Conservation (phyloP, 495 filamentous ascomycete species). For the Podospora anserina region DNA sequence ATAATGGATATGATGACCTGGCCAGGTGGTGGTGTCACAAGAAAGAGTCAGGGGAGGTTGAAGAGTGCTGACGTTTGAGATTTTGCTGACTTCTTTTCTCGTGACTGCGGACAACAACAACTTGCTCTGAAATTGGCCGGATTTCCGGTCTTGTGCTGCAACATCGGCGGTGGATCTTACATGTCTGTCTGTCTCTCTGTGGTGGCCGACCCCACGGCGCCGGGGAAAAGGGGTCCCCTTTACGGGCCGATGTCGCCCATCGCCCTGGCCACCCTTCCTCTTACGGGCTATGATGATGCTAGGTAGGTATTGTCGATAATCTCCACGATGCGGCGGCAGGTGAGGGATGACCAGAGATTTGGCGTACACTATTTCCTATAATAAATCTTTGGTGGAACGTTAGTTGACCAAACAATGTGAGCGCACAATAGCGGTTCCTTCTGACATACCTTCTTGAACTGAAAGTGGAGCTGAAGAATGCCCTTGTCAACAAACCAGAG, state of each 20-base stretch:
- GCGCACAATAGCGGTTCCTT: neutral
- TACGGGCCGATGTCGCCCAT: slow-evolving; percentile 4
- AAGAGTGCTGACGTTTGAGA: neutral
- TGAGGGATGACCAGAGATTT: neutral
- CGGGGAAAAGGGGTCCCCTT: neutral
- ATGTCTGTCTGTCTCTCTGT: neutral
- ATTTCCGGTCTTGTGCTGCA: slow-evolving; percentile 3
- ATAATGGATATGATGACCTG: slow-evolving; percentile 25
- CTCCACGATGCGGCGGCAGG: neutral
- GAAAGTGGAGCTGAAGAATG: slow-evolving; percentile 95
- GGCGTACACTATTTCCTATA: slow-evolving; percentile 56
- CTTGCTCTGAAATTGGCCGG: slow-evolving; percentile 17
- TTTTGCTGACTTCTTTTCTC: slow-evolving; percentile 5
- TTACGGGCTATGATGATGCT: neutral
- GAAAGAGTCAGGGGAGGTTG: slow-evolving; percentile 14
- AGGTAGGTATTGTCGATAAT: neutral
- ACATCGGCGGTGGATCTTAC: neutral
- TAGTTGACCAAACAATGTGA: neutral
- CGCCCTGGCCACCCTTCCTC: neutral
- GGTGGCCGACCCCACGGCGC: neutral
- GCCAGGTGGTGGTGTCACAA: slow-evolving; percentile 17
- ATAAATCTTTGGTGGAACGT: slow-evolving; percentile 50
- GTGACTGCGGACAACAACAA: slow-evolving; percentile 16
- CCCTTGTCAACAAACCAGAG: slow-evolving; percentile 59
- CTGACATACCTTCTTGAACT: slow-evolving; percentile 75